A percentile compares a stretch with the other conserved stretches of the same genome.
Conservation (phyloP, 2,329 filamentous ascomycete species). For the Teratosphaeria viscida region DNA sequence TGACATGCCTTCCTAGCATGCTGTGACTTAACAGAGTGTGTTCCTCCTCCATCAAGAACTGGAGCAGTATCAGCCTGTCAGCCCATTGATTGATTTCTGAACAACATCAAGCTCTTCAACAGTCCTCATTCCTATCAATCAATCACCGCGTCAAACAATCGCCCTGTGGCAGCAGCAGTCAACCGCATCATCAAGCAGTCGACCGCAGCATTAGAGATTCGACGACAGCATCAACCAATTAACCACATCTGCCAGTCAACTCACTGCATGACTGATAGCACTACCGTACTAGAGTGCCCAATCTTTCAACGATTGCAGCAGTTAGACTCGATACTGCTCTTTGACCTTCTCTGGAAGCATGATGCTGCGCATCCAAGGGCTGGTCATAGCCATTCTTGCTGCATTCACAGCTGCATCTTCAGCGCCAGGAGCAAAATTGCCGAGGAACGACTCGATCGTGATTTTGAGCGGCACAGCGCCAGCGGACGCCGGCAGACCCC, state of each 20-base stretch:
- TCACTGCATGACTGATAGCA: too few relatives aligned
- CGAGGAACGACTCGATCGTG: conserved; percentile 2
- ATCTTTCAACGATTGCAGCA: neutral
- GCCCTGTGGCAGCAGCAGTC: too few relatives aligned
- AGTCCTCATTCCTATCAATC: too few relatives aligned
- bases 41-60: too few relatives aligned
- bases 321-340: neutral
- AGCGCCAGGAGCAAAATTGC: neutral
- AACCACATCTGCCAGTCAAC: too few relatives aligned
- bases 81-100: too few relatives aligned
- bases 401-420: neutral
- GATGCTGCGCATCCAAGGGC: neutral
- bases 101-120: too few relatives aligned
- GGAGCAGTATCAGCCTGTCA: too few relatives aligned
- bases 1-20: neutral
- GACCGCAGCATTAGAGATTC: too few relatives aligned
- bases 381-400: neutral
- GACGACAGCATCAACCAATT: too few relatives aligned
- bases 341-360: neutral
- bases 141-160: too few relatives aligned
- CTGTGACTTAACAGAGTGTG: neutral
- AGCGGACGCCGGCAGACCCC: conserved; percentile 19
- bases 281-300: neutral
- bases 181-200: too few relatives aligned
- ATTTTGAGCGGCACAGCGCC: conserved; percentile 36